Base-by-base conservation (phyloP, 345 rosid genomes). In the Cochlearia excelsa region DNA sequence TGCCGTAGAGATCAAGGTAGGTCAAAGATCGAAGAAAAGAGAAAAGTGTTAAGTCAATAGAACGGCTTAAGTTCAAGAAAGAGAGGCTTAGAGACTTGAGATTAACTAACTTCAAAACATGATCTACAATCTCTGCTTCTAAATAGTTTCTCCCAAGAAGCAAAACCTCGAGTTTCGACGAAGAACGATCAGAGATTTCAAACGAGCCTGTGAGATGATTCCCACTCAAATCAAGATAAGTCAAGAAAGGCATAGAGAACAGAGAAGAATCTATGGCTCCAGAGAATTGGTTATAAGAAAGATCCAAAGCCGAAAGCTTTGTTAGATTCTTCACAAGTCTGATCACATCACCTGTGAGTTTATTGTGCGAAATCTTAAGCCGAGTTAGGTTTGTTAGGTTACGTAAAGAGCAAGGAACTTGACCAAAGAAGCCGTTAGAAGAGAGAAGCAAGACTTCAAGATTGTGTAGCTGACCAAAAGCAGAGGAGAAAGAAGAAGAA, bases 401-500 rank as follows among this genome's bases (percentile, higher is more conserved):
- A 39, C 42, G 10, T 39, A 39, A 1, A 39, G 42, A 39, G 42
- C 10, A 39, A 39, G 10, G 42, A 39, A 8, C 42, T 39, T 39
- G 42, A n/a, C 42, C 42, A n/a, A 4, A 8, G 42, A 39, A 39
- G 42, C 42, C 42, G 9, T 39, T 39, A 39, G 42, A 39, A 4
- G 42, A 39, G 10, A 39, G 42, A 39, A 39, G 10, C 42, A 39
- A 39, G 42, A 3, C 6, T n/a, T 58, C 45, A 2, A 67, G 61
- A 37, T 57, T 67, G 10, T 50, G 6, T 37, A 67, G 72, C 28
- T 33, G 38, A 5, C 72, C 59, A 51, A 67, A 50, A 47, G 44
- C 57, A 37, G 71, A 67, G 34, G 71, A 2, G 6, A 67, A 37
- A 37, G 40, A 37, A 37, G 65, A 67, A 41, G 63, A 50, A 48